Evolutionary conservation across 2,329 filamentous ascomycete species (phyloP), one percentile per base, ranked within the genome.

Genomic region (Madurella fahalii): DNA sequence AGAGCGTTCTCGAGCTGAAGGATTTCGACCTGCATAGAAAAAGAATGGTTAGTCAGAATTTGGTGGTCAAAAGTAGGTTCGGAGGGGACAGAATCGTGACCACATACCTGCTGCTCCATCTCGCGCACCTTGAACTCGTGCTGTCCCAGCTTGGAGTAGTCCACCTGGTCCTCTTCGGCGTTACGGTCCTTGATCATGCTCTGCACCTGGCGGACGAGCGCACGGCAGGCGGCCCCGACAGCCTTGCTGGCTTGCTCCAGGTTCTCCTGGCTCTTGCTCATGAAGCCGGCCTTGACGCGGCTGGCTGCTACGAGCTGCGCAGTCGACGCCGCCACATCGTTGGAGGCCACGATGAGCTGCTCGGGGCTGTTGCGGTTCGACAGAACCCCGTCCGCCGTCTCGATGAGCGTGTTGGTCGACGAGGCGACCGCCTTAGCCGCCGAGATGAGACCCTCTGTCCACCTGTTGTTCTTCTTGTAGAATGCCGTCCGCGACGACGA

Each of bases 381-480:
- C 53, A 99, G 86, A 40, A 99, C 94, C 17, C 93, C 94, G 67
- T 99, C 94, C 0, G 94, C 94, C 7, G 94, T 99, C 78, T 99
- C 94, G 67, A 99, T 99, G 63, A 99, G 83, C 41, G 87, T 94
- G 74, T 96, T 97, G 11, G 94, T 99, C 15, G 91, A 95, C 1
- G 82, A 82, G 2, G 94, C 94, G 16, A 99, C 94, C 1, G 94
- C 94, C 75, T 99, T 99, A 61, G 94, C 93, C 0, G 94, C 94
- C 39, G 90, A 96, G 68, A 99, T 96, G 57, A 99, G 84, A 46
- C 94, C 94, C 68, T 99, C 94, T 0, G 94, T 99, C 94, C 94
- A 99, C 50, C 94, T 84, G 75, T 97, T 99, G 81, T 99, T 96
- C 79, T 97, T 97, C 82, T 97, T 97, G 85, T 99, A 99, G 72